Evolutionary conservation across 2,329 filamentous ascomycete species (phyloP).

Genomic region (Colletotrichum sp.): DNA sequence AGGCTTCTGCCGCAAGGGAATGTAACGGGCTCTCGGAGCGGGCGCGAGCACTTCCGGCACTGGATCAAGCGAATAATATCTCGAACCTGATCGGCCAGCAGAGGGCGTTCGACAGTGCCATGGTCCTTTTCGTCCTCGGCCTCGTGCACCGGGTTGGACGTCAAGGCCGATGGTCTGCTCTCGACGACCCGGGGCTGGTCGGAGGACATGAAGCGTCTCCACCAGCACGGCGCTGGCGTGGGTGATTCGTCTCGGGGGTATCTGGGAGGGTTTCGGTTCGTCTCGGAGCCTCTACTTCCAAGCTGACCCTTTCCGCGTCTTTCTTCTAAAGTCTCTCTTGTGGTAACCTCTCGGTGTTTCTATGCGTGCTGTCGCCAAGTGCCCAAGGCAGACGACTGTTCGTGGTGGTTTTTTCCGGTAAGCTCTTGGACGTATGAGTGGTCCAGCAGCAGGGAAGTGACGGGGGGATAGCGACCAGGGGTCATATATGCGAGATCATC

Average conservation of each 20-base stretch:
- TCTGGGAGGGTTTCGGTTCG: not conserved
- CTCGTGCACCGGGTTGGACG: constrained; percentile 20
- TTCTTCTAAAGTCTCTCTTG: not conserved
- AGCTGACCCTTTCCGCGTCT: not conserved
- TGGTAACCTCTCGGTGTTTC: not conserved
- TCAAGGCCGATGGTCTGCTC: constrained; percentile 23
- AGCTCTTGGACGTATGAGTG: not conserved
- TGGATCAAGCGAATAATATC: constrained; percentile 76
- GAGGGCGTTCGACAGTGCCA: constrained; percentile 17
- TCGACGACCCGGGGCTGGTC: constrained; percentile 23
- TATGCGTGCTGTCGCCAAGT: not conserved
- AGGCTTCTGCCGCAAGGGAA: constrained; percentile 83
- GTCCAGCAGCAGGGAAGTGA: not conserved
- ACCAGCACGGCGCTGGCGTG: constrained; percentile 15
- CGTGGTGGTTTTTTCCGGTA: not conserved
- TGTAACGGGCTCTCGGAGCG: constrained; percentile 72
- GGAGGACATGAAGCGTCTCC: constrained; percentile 27
- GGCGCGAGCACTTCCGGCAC: constrained; percentile 75
- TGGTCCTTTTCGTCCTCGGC: constrained; percentile 21
- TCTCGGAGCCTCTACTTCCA: not conserved
- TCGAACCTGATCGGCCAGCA: constrained; percentile 57
- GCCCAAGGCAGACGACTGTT: not conserved
- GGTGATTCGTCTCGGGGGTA: not conserved
- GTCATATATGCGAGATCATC: constrained; percentile 22
- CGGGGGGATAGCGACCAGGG: constrained; percentile 13